Base-by-base conservation (phyloP, 108 stramenopile genomes). In the Epithemia pelagica region DNA sequence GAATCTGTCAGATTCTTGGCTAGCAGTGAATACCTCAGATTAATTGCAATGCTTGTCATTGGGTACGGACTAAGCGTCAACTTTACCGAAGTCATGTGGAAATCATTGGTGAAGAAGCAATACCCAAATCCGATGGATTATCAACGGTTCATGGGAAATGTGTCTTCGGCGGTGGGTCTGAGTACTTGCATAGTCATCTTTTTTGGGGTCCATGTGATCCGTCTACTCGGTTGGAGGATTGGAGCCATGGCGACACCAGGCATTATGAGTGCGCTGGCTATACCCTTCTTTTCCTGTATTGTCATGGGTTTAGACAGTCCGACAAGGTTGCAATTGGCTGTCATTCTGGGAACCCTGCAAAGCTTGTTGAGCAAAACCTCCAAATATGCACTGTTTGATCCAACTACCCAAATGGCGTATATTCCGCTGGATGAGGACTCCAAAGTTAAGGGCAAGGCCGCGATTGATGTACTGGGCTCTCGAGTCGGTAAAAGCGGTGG, bases 71-170 rank as follows among this genome's bases (percentile, higher is more conserved):
- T 98, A 46, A 87, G 90, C 64, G 96, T 98, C 73, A 95, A 96
- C 73, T 94, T 96, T 65, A 96, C 97, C 21, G 97, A 98, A 66
- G 91, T 97, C 65, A 91, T 97, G 78, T 97, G 94, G 95, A 97
- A 97, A 73, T 90, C 91, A 8, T 77, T 95, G 74, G 92, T 97
- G 51, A 94, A 95, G 65, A 80, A 78, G 56, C 86, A 95, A 78
- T 95, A 91, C 67, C 95, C 95, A 23, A 81, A 88, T 73, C 78
- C 92, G 23, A 71, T 92, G 22, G 95, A 95, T 60, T 97, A 97
- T 61, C 92, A 94, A 56, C 78, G 88, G 32, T 97, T 97, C 73
- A 97, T 97, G 95, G 96, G 92, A 23, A 91, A 90, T 61, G 95
- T 94, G 64, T 85, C 85, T 25, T 92, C 90, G 0, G 79, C 91